Evolutionary conservation across 805 yeast species (phyloP).

Genomic region (Saccharomycopsis amapae): DNA sequence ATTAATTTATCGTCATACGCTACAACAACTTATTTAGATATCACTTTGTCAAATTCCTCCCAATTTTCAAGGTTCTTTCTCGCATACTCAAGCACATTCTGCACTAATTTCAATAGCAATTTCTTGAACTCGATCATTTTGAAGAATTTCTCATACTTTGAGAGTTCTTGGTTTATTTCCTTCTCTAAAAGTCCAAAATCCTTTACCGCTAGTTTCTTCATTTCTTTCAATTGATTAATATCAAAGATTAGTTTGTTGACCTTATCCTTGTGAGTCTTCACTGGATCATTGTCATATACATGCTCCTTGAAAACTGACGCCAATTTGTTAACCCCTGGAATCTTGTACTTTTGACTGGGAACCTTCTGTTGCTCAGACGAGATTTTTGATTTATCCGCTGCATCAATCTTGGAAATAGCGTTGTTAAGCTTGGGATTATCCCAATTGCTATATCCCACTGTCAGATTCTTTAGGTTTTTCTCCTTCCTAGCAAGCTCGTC

Average conservation of each 20-base stretch:
- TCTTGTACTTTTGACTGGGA: slow-evolving; percentile 4
- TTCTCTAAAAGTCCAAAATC: slow-evolving; percentile 15
- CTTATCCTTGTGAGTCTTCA: slow-evolving; percentile 19
- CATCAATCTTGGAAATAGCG: slow-evolving; percentile 7
- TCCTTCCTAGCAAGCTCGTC: slow-evolving; percentile 16
- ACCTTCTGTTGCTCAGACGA: neutral
- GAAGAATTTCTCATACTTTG: slow-evolving; percentile 15
- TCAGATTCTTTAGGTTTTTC: slow-evolving; percentile 11
- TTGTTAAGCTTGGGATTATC: slow-evolving; percentile 12
- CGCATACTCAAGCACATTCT: slow-evolving; percentile 12
- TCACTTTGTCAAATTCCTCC: slow-evolving; percentile 18
- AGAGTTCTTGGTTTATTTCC: slow-evolving; percentile 14
- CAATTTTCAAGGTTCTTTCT: slow-evolving; percentile 20
- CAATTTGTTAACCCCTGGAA: slow-evolving; percentile 20
- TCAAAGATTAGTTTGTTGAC: slow-evolving; percentile 18
- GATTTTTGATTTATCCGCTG: neutral
- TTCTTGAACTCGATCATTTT: slow-evolving; percentile 19
- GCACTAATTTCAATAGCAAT: slow-evolving; percentile 10
- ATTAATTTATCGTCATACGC: too few species aligned
- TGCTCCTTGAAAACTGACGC: slow-evolving; percentile 21
- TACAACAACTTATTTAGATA: too few species aligned
- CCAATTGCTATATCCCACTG: slow-evolving; percentile 14
- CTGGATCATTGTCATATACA: slow-evolving; percentile 21
- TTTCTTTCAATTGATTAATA: slow-evolving; percentile 14
- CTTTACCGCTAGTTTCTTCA: slow-evolving; percentile 10